Conservation (phyloP, 2,329 filamentous ascomycete genomes). For the Beauveria medogensis region DNA sequence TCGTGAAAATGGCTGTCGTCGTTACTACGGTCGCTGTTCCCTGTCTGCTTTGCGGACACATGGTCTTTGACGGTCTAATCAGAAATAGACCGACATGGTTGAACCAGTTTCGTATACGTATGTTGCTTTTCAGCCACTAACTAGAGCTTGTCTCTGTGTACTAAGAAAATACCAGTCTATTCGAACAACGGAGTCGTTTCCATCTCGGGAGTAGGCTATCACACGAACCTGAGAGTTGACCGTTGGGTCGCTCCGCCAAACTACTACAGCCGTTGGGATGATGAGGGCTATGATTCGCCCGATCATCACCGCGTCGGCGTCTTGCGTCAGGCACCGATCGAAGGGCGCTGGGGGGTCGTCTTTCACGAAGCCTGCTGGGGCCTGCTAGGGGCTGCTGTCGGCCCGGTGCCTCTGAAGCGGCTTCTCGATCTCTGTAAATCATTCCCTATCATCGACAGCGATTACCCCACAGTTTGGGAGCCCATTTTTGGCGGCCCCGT, state of each 20-base stretch:
- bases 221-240: neutral
- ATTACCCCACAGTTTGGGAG: neutral
- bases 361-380: conserved; percentile 7
- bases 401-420: neutral
- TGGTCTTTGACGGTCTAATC: neutral
- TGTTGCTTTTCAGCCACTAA: neutral
- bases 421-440: neutral
- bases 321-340: neutral
- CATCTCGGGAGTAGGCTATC: neutral
- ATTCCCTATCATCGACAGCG: neutral
- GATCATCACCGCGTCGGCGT: neutral
- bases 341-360: neutral
- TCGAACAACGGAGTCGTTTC: neutral
- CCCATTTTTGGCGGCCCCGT: neutral
- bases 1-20: neutral
- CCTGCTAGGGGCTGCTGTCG: neutral
- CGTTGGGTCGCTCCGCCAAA: neutral
- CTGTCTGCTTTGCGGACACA: neutral
- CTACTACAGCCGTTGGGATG: neutral
- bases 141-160: neutral
- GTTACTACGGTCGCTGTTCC: neutral
- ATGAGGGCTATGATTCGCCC: neutral
- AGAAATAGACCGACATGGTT: neutral
- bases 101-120: neutral
- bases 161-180: neutral